Conservation (phyloP, 2,329 filamentous ascomycete genomes). For the Talaromyces rugulosus region DNA sequence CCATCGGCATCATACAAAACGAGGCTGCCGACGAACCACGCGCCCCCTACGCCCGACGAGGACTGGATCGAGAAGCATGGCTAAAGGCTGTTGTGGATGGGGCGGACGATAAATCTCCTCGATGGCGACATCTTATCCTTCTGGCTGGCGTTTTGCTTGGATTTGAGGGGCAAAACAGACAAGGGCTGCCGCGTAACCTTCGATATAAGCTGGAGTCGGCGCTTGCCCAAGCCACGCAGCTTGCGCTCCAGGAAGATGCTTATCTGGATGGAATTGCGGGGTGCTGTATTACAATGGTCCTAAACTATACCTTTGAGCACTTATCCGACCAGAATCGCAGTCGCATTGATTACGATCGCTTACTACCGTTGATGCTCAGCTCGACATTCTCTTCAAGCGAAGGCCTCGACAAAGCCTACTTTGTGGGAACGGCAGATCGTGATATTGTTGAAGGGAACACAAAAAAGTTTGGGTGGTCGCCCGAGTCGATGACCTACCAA, state of each 20-base stretch:
- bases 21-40: slow-evolving; percentile 36
- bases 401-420: slow-evolving; percentile 72
- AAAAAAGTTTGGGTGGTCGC: slow-evolving; percentile 63
- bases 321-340: slow-evolving; percentile 58
- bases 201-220: slow-evolving; percentile 67
- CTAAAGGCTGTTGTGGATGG: slow-evolving; percentile 55
- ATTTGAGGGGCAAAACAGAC: slow-evolving; percentile 61
- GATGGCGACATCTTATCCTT: slow-evolving; percentile 82
- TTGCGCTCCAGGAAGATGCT: slow-evolving; percentile 62
- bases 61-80: slow-evolving; percentile 54
- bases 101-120: slow-evolving; percentile 57
- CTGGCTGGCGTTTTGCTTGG: slow-evolving; percentile 75
- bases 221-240: slow-evolving; percentile 68
- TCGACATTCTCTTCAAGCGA: slow-evolving; percentile 66
- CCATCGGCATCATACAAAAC: slow-evolving; percentile 50
- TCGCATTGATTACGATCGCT: slow-evolving; percentile 61
- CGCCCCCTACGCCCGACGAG: slow-evolving; percentile 41
- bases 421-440: slow-evolving; percentile 60
- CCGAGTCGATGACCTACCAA: slow-evolving; percentile 53
- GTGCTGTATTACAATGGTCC: slow-evolving; percentile 59
- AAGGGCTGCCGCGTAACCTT: slow-evolving; percentile 60
- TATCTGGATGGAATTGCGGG: slow-evolving; percentile 48
- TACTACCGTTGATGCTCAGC: slow-evolving; percentile 67
- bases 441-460: slow-evolving; percentile 57
- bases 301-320: slow-evolving; percentile 73